Conservation (phyloP, 768 basidiomycete genomes). For the Suillus bovinus region DNA sequence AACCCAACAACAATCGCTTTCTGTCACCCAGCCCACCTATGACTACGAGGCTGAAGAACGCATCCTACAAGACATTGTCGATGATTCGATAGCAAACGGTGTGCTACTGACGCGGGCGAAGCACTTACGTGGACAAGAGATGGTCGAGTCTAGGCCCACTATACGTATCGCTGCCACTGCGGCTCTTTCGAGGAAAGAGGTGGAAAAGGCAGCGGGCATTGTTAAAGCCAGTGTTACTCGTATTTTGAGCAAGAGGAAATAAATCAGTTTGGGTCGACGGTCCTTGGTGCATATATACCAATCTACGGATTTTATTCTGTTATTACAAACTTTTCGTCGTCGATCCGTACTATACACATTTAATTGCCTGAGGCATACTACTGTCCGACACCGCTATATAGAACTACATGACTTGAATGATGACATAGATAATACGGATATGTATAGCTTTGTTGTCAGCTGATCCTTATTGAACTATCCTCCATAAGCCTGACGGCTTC, state of each 20-base stretch:
- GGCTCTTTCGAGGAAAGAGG: conserved; percentile 84
- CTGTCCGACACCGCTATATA: background rate
- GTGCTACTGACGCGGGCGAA: conserved; percentile 87
- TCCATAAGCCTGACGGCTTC: conserved; percentile 22
- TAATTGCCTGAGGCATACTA: background rate
- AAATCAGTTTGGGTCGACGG: conserved; percentile 5
- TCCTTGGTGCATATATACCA: conserved; percentile 26
- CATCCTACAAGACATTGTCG: conserved; percentile 89
- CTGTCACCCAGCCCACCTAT: conserved; percentile 30
- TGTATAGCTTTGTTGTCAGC: too few species aligned
- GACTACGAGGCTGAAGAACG: conserved; percentile 73
- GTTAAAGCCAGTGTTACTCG: conserved; percentile 76
- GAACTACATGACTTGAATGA: background rate
- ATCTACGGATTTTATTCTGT: conserved; percentile 29
- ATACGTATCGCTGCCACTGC: conserved; percentile 81
- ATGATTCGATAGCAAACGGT: conserved; percentile 78
- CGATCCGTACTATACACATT: background rate
- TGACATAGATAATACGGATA: background rate
- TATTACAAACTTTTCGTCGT: background rate
- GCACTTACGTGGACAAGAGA: conserved; percentile 81
- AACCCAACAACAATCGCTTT: conserved; percentile 24
- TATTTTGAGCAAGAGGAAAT: conserved; percentile 64
- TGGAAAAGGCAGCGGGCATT: conserved; percentile 80
- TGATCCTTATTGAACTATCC: background rate
- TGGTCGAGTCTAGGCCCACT: conserved; percentile 77